These are phyloP conservation scores for Colletotrichum viniferum DNA, from an alignment of 2,329 filamentous ascomycete genomes.

Conservation along the genomic window DNA sequence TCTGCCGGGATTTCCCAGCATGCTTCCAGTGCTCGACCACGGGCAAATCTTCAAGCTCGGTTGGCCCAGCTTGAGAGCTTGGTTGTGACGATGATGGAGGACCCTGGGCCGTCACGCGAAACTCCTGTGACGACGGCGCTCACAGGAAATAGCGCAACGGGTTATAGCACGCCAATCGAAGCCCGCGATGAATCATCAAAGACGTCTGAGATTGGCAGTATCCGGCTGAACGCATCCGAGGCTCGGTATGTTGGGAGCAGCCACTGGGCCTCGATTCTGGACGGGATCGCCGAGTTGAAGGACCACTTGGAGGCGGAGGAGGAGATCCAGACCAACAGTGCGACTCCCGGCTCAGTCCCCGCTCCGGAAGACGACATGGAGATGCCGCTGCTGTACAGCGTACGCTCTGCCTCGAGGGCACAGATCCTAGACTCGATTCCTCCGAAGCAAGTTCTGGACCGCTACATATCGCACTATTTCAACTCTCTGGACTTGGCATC, in stretches of 20 bases:
- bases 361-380: not conserved
- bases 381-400: constrained; percentile 37
- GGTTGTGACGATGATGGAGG: constrained; percentile 29
- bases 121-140: not conserved
- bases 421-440: constrained; percentile 40
- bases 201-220: constrained; percentile 32
- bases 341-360: not conserved
- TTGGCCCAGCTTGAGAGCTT: constrained; percentile 34
- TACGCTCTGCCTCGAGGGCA: constrained; percentile 25
- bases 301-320: constrained; percentile 36
- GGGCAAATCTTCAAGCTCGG: constrained; percentile 20
- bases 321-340: not conserved
- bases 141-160: not conserved
- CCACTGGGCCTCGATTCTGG: constrained; percentile 45
- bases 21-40: not conserved
- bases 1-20: not conserved
- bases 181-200: not conserved
- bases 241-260: constrained; percentile 36
- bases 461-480: constrained; percentile 40
- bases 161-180: not conserved
- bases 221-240: constrained; percentile 29
- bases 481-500: constrained; percentile 32
- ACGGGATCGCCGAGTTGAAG: constrained; percentile 43
- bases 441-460: constrained; percentile 32
- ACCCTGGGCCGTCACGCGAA: not conserved